Evolutionary conservation across 176 grass and related monocot species (phyloP).

Genomic region (Puccinellia tenuiflora): DNA sequence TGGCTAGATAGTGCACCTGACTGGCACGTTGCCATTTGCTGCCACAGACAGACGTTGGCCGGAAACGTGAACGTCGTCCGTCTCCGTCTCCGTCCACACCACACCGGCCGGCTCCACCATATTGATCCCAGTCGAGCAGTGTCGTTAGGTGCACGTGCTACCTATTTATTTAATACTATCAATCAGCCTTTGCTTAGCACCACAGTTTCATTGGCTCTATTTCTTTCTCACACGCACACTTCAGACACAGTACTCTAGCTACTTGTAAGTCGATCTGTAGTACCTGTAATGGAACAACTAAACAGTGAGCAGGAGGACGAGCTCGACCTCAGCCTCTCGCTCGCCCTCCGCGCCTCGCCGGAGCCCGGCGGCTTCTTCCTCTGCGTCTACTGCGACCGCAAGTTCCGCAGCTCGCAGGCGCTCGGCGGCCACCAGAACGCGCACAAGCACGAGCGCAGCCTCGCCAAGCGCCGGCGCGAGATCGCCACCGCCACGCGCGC

Average conservation of each 20-base stretch:
- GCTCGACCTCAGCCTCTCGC: constrained; percentile 41
- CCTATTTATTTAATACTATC: neutral
- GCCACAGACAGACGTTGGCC: too few species aligned
- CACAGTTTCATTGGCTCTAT: neutral
- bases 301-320: constrained; percentile 24
- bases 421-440: constrained; percentile 96
- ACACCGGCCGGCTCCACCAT: neutral
- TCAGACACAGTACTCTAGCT: neutral
- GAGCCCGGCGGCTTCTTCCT: constrained; percentile 65
- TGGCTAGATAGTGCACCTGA: too few species aligned
- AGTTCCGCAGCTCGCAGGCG: constrained; percentile 90
- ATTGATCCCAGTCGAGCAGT: neutral
- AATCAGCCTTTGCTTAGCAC: neutral
- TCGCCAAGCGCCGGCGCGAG: constrained; percentile 55
- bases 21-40: too few species aligned
- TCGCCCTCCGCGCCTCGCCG: constrained; percentile 35
- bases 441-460: constrained; percentile 86
- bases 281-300: constrained; percentile 26
- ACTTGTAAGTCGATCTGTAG: neutral
- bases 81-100: too few species aligned
- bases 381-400: constrained; percentile 81
- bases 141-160: neutral
- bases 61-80: too few species aligned
- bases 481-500: constrained; percentile 21
- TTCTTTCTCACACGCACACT: neutral